Conservation (phyloP, 345 rosid genomes). For the Citrus australasica region DNA sequence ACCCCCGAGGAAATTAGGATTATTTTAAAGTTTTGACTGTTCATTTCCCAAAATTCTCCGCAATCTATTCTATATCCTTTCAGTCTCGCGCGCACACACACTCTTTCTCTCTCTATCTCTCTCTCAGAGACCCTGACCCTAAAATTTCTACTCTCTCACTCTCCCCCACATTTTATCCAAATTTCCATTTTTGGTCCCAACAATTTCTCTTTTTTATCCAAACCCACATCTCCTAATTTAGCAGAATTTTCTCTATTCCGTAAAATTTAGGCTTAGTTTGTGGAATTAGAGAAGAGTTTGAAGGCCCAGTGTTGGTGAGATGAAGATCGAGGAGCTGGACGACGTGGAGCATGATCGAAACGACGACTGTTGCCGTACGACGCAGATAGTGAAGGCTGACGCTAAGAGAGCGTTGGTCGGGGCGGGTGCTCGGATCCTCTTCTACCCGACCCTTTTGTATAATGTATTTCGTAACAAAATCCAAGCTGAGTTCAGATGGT, state of each 20-base stretch:
- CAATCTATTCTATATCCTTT: background rate
- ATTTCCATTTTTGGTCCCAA: background rate
- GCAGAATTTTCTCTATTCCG: background rate
- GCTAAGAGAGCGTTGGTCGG: conserved; percentile 63
- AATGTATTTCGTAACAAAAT: conserved; percentile 60
- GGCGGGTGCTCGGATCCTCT: conserved; percentile 60
- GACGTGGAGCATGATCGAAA: conserved; percentile 30
- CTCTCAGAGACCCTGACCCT: too few relatives aligned
- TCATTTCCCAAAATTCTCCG: background rate
- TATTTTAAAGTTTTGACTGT: background rate
- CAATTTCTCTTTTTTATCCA: background rate
- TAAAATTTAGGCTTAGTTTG: background rate
- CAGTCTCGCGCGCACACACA: too few relatives aligned
- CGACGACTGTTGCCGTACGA: conserved; percentile 7
- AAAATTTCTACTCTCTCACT: background rate
- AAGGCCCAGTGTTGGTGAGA: conserved; percentile 5
- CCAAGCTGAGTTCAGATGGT: conserved; percentile 65
- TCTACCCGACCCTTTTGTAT: conserved; percentile 65
- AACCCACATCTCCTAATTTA: background rate
- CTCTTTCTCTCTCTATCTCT: background rate
- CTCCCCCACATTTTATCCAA: background rate
- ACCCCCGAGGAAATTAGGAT: background rate
- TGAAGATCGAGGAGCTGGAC: conserved; percentile 53
- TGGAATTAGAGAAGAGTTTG: too few relatives aligned
- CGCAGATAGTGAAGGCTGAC: conserved; percentile 30